Evolutionary conservation across 2,329 filamentous ascomycete species (phyloP), one percentile per base, ranked within the genome.

Genomic region (Paecilomyces variotii): DNA sequence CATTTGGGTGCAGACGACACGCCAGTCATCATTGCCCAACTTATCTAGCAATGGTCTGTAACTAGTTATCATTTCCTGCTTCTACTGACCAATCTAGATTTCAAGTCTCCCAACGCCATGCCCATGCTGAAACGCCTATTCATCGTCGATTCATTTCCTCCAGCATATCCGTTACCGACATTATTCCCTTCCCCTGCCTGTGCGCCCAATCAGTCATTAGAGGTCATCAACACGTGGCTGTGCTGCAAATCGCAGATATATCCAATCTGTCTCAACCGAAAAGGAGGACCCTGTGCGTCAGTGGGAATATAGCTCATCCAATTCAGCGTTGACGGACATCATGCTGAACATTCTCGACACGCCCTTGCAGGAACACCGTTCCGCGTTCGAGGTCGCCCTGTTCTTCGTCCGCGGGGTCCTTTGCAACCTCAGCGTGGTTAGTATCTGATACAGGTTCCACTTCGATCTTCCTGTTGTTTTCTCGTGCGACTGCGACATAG

Each of bases 401-500:
- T 9, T 45, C 39, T 2, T 45, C 39, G 14, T 45, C 39, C 2
- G 14, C 12, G 24, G 27, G 2, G 26, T 54, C 45, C 50, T 52
- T 58, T 26, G 62, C 60, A 56, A 65, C 70, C 61, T 63, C 49
- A 55, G 53, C 45, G n/a, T 45, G 50, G 10, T 27, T 53, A 4
- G 53, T 54, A 28, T 54, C 51, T 30, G 50, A 19, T 19, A 19
- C 50, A 32, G 30, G 25, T 28, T 53, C 65, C 70, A 26, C 54
- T 45, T 27, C 27, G 30, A 11, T 53, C 54, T 30, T 51, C 39
- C 35, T 45, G 53, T 34, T 32, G 32, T 32, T 54, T 52, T 79
- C 78, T 58, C 79, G 80, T 58, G 80, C 78, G 67, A 86, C 72
- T 0, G 85, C 85, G 55, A 89, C 84, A 67, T 83, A 87, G 28